Percentiles rank a stretch among this genome's conserved stretches.
These are phyloP conservation scores for Neoboletus subvelutipes DNA, from an alignment of 768 basidiomycete species.

Conservation along the genomic window DNA sequence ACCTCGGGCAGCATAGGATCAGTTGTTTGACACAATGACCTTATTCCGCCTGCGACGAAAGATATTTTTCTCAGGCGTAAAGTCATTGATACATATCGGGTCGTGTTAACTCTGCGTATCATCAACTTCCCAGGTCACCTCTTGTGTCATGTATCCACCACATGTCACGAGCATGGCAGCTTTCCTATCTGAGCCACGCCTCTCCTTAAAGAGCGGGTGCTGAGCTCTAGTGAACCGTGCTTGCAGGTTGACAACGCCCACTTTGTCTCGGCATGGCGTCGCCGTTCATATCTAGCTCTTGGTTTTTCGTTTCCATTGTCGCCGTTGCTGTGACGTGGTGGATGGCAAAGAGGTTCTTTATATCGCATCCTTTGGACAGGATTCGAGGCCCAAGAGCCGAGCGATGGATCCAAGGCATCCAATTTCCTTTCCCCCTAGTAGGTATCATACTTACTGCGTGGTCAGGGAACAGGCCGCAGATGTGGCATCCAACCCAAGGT, in stretches of 20 bases:
- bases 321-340: neutral
- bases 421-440: neutral
- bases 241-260: neutral
- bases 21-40: no score
- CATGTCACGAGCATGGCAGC: no score
- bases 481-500: conserved; percentile 2
- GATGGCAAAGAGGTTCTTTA: neutral
- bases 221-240: neutral
- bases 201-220: neutral
- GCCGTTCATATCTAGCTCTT: neutral
- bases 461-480: neutral
- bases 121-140: no score
- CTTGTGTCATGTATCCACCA: no score
- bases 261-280: neutral
- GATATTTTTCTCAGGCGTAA: no score
- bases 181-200: neutral
- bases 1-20: no score
- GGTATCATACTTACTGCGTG: neutral
- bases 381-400: neutral
- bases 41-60: no score
- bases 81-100: no score
- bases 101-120: no score
- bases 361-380: neutral
- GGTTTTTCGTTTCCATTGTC: neutral
- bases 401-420: conserved; percentile 1